Percentiles rank a stretch among this genome's conserved stretches.
These are phyloP conservation scores for Beauveria sp. DNA, from an alignment of 2,329 filamentous ascomycete species.

Conservation along the genomic window DNA sequence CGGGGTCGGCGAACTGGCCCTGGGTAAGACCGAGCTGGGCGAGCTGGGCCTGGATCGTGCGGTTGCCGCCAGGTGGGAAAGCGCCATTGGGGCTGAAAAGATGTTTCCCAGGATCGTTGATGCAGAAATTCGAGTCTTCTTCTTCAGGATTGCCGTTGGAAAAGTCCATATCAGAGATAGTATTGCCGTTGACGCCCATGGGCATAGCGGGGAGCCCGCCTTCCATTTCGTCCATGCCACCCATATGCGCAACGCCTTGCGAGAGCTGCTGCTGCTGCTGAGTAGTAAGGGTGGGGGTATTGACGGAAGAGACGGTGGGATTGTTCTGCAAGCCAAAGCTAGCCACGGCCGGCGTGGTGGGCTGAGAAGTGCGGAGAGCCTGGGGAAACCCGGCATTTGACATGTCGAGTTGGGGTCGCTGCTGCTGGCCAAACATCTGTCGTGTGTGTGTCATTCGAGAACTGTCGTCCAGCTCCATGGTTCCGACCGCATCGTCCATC, in stretches of 20 bases:
- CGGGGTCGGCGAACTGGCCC: slow-evolving; percentile 70
- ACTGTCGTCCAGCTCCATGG: slow-evolving; percentile 56
- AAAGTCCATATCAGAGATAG: slow-evolving; percentile 46
- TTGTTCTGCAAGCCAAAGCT: slow-evolving; percentile 82
- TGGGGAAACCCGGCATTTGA: slow-evolving; percentile 69
- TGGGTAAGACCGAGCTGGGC: slow-evolving; percentile 69
- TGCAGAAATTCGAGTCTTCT: slow-evolving; percentile 48
- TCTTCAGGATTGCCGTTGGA: slow-evolving; percentile 33
- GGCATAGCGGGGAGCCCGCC: slow-evolving; percentile 60
- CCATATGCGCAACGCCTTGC: slow-evolving; percentile 39
- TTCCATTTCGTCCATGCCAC: slow-evolving; percentile 59
- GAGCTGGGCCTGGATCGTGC: slow-evolving; percentile 58
- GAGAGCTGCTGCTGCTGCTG: slow-evolving; percentile 63
- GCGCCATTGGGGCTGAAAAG: slow-evolving; percentile 80
- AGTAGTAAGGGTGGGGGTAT: slow-evolving; percentile 83
- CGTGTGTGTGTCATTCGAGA: slow-evolving; percentile 62
- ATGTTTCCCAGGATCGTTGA: slow-evolving; percentile 91
- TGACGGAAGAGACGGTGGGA: slow-evolving; percentile 93
- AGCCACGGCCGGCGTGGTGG: slow-evolving; percentile 72
- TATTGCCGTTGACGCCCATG: slow-evolving; percentile 46
- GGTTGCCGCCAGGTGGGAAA: slow-evolving; percentile 56
- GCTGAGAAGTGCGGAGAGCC: slow-evolving; percentile 76
- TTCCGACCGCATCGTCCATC: slow-evolving; percentile 74
- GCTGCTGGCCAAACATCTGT: slow-evolving; percentile 59
- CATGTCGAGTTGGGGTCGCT: slow-evolving; percentile 67